Evolutionary conservation across 2,329 filamentous ascomycete genomes (phyloP).

Genomic region (Aureobasidium leucospermi): DNA sequence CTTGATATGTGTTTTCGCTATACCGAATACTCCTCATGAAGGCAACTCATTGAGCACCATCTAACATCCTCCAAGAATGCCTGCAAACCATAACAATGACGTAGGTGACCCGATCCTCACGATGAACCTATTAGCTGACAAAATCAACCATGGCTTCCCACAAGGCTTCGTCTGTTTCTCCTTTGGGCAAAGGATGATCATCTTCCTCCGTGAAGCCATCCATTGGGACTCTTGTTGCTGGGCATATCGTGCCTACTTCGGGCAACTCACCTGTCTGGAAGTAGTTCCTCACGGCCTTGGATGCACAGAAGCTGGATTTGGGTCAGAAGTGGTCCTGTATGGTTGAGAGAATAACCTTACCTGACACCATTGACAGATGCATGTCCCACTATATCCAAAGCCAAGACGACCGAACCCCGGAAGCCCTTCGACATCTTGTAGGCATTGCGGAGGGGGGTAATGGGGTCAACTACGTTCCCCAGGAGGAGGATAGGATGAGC

Average conservation of each 20-base stretch:
- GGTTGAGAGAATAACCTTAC: too few species aligned
- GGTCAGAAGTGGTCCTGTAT: not conserved
- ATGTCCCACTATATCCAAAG: constrained; percentile 35
- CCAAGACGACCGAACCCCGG: constrained; percentile 37
- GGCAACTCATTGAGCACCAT: too few species aligned
- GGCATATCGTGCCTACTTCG: not conserved
- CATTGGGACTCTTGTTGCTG: too few species aligned
- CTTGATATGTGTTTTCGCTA: not conserved
- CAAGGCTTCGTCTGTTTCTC: constrained; percentile 17
- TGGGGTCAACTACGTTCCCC: constrained; percentile 51
- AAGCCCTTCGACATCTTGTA: constrained; percentile 37
- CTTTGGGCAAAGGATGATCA: constrained; percentile 15
- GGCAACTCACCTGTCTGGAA: constrained; percentile 37
- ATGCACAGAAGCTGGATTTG: constrained; percentile 30
- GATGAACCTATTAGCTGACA: not conserved
- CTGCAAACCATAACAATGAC: too few species aligned
- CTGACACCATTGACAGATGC: too few species aligned
- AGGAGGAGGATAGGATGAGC: constrained; percentile 51
- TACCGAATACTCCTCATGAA: not conserved
- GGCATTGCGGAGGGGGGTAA: constrained; percentile 48
- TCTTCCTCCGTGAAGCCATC: too few species aligned
- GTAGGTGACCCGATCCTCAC: not conserved
- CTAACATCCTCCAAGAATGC: too few species aligned
- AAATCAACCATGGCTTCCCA: constrained; percentile 18
- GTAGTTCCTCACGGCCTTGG: constrained; percentile 31